Base-by-base conservation (phyloP, 1,284 basidiomycete genomes). In the Paramarasmius palmivorus region DNA sequence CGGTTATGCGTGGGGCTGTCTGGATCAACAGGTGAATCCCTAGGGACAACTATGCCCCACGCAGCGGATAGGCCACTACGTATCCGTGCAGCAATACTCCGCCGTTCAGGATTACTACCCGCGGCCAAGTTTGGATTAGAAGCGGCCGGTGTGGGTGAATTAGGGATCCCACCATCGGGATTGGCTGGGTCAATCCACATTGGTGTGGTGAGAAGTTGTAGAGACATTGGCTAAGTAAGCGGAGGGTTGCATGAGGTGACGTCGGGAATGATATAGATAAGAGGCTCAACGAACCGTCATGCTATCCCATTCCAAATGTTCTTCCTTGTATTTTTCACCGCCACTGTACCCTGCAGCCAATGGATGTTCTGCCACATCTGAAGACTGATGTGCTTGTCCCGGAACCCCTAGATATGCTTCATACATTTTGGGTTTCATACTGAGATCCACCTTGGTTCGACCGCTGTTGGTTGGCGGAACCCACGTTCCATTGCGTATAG, bases 401-500 rank as follows among this genome's bases (percentile, higher is more conserved):
- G 52, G 49, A 3, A 19, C 25, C 5, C 66, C 70, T 8, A 77
- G 53, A 47, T 69, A 73, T 6, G 73, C 73, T 49, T 84, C 80
- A 72, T 74, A 81, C 54, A 84, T 60, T 17, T 58, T 61, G 0
- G 83, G 83, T 56, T 78, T 82, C 63, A 75, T 73, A 22, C 69
- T 71, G 25, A 76, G 58, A 50, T 79, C 76, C 36, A 76, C 68
- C 50, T 69, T 59, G 3, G 40, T 22, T 14, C 39, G 61, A 22
- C 55, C 59, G 42, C 61, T 59, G 9, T 60, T 66, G 25, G 62
- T 58, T 2, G 68, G 73, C 1, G 79, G 77, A 15, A 79, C 56
- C 75, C 77, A 83, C 4, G 83, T 81, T 15, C 84, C 84, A 56
- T 82, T 80, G 23, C 76, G 73, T 58, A 87, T 84, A 12, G 84